Conservation (phyloP, 2,329 filamentous ascomycete genomes). For the Geosmithia putterillii region DNA sequence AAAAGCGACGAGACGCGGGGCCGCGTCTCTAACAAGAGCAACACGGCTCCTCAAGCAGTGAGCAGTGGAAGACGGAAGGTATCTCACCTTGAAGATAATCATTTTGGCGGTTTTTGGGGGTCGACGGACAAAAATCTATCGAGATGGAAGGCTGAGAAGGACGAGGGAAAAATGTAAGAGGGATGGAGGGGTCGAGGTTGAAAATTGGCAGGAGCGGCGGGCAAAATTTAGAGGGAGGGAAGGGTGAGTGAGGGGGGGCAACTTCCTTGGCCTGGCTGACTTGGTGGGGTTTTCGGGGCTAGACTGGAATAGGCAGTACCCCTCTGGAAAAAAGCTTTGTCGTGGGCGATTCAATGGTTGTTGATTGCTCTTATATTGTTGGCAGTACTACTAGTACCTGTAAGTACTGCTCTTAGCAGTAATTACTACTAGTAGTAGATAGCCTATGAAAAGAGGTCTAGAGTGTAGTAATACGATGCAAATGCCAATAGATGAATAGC, state of each 20-base stretch:
- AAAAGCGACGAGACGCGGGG: neutral
- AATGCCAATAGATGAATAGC: no score
- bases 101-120: slow-evolving; percentile 40
- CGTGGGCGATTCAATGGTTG: neutral
- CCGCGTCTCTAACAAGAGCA: no score
- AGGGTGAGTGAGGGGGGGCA: slow-evolving; percentile 7
- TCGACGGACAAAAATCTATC: neutral
- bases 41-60: no score
- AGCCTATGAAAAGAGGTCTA: no score
- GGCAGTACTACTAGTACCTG: no score
- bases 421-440: no score
- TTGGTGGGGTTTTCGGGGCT: slow-evolving; percentile 9
- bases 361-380: no score
- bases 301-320: slow-evolving; percentile 2
- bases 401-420: no score
- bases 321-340: neutral
- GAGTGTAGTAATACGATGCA: no score
- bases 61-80: slow-evolving; percentile 1
- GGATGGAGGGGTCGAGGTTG: neutral
- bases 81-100: slow-evolving; percentile 59
- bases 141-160: neutral
- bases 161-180: slow-evolving; percentile 1
- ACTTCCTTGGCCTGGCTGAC: slow-evolving; percentile 1
- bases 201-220: neutral
- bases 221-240: slow-evolving; percentile 6